Evolutionary conservation across 192 early-diverging fungal genomes (phyloP), one percentile per base, ranked within the genome.

Genomic region (Phlyctochytrium planicorne): DNA sequence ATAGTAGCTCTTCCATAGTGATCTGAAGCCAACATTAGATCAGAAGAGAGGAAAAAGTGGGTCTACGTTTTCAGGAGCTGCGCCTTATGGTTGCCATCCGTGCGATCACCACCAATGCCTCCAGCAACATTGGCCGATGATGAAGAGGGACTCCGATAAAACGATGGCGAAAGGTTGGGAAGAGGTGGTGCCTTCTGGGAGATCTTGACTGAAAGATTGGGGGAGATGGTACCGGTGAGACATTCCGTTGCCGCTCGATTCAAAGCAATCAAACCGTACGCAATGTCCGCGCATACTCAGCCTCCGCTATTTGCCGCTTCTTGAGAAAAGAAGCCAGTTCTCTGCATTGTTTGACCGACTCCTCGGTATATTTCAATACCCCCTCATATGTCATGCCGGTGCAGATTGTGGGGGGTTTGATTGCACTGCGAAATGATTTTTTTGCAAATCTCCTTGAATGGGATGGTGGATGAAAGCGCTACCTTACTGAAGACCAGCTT

Each of bases 281-380:
- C 37, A 80, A 36, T 14, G 69, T 57, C 56, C 75, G 77, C 3
- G 79, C 79, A 62, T 80, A 73, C 17, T 80, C 79, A 33, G 60
- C 64, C 36, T 80, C 79, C 3, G 71, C 65, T 12, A 30, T n/a
- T n/a, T 68, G 63, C 56, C 73, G 34, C 60, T 77, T 75, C 65
- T 73, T 74, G 29, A 80, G 32, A 61, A 77, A 77, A 14, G 47
- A 3, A 0, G 75, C 69, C 30, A 80, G 66, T 52, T 80, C 79
- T 53, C 67, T 66, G 73, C 79, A 80, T 59, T 72, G 75, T 33
- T 68, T 37, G 25, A 80, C 68, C 31, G 75, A 78, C 69, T 80
- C 78, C 24, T 80, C 78, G n/a, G 66, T 70, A 53, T 76, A 80
- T 24, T 35, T 20, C 53, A 71, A 65, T 2, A 65, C 62, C 24